Conservation (phyloP, 1,284 basidiomycete species). For the Meira miltonrushii region DNA sequence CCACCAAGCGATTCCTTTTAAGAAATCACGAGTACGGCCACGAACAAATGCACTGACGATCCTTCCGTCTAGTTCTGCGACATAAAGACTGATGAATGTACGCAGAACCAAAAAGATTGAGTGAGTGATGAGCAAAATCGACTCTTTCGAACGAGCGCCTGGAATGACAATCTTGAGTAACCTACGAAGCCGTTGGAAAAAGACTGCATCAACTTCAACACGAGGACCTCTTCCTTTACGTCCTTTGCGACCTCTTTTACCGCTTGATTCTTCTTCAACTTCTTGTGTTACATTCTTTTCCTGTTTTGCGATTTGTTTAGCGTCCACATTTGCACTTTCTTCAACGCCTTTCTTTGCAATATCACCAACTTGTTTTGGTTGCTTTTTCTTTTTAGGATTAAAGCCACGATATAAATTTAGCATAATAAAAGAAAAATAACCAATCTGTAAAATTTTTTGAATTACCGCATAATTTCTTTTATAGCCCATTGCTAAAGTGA, state of each 20-base stretch:
- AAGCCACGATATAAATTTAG: slow-evolving; percentile 28
- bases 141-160: slow-evolving; percentile 75
- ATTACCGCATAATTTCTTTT: slow-evolving; percentile 38
- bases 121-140: slow-evolving; percentile 77
- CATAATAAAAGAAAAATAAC: slow-evolving; percentile 37
- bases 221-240: slow-evolving; percentile 28
- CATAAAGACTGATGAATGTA: slow-evolving; percentile 88
- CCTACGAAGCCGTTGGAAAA: slow-evolving; percentile 72
- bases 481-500: slow-evolving; percentile 34
- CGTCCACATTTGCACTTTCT: slow-evolving; percentile 3
- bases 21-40: slow-evolving; percentile 72
- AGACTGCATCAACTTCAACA: slow-evolving; percentile 75
- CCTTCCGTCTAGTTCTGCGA: slow-evolving; percentile 85
- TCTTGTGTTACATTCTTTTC: slow-evolving; percentile 12
- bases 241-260: slow-evolving; percentile 26
- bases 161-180: slow-evolving; percentile 85
- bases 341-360: background rate
- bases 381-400: slow-evolving; percentile 30
- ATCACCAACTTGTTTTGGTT: slow-evolving; percentile 18
- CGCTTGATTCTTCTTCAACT: slow-evolving; percentile 25
- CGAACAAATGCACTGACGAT: slow-evolving; percentile 91
- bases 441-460: slow-evolving; percentile 33
- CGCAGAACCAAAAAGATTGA: slow-evolving; percentile 79
- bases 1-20: slow-evolving; percentile 82
- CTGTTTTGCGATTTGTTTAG: slow-evolving; percentile 14